Conservation (phyloP, 768 basidiomycete species). For the Polyporus arcularius region DNA sequence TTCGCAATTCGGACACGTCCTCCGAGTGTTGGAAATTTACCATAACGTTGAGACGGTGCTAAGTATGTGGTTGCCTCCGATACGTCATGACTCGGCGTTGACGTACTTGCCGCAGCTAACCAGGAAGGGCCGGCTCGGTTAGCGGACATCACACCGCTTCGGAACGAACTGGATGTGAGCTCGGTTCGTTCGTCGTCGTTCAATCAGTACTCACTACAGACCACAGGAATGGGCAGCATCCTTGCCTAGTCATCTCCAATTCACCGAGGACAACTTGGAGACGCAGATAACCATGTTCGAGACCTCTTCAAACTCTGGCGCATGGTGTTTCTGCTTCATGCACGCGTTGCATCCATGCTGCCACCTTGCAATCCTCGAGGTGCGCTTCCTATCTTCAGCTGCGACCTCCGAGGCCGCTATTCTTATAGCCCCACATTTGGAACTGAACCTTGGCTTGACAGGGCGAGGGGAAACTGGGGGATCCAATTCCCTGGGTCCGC, state of each 20-base stretch:
- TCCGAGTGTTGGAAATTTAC: constrained; percentile 68
- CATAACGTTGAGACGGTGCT: constrained; percentile 58
- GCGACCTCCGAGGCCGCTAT: neutral
- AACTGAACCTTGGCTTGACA: constrained; percentile 2
- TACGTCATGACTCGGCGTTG: neutral
- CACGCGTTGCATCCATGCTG: constrained; percentile 74
- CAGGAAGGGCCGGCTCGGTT: constrained; percentile 20
- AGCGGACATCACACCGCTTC: constrained; percentile 15
- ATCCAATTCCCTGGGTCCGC: constrained; percentile 36
- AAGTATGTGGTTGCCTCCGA: constrained; percentile 36
- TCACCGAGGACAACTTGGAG: constrained; percentile 66
- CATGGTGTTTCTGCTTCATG: constrained; percentile 81
- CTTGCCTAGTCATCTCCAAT: constrained; percentile 72
- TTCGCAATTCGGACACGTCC: constrained; percentile 77
- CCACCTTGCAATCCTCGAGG: constrained; percentile 61
- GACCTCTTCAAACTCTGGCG: constrained; percentile 74
- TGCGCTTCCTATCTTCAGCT: constrained; percentile 36
- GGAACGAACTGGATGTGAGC: constrained; percentile 13
- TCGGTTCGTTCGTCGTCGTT: neutral
- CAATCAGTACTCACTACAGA: neutral
- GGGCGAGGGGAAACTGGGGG: constrained; percentile 23
- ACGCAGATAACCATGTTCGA: constrained; percentile 78
- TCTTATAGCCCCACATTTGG: neutral
- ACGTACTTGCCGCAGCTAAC: constrained; percentile 8
- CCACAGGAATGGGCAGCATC: constrained; percentile 62